Percentiles rank a stretch among this genome's conserved stretches.
These are phyloP conservation scores for Pyrenula massariospora DNA, from an alignment of 495 filamentous ascomycete genomes.

Conservation along the genomic window DNA sequence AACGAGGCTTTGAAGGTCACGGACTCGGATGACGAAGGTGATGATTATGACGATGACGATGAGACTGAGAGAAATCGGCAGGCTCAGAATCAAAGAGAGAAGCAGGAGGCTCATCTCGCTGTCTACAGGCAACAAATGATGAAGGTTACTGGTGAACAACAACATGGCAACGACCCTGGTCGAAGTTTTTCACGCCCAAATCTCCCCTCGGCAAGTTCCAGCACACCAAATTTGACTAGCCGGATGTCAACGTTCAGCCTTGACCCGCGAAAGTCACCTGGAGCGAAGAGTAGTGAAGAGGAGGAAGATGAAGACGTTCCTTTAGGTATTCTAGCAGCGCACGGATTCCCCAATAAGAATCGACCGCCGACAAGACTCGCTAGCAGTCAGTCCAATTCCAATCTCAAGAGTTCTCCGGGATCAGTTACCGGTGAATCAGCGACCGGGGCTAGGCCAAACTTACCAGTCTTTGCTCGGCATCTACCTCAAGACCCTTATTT, in stretches of 20 bases:
- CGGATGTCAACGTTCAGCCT: slow-evolving; percentile 19
- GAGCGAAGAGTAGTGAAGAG: slow-evolving; percentile 39
- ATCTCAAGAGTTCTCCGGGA: slow-evolving; percentile 30
- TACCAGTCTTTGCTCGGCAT: slow-evolving; percentile 79
- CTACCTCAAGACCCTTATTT: slow-evolving; percentile 84
- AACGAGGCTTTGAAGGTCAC: slow-evolving; percentile 12
- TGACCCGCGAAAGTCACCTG: slow-evolving; percentile 21
- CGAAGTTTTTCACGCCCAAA: slow-evolving; percentile 23
- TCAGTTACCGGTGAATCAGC: slow-evolving; percentile 31
- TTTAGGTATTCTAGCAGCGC: slow-evolving; percentile 75
- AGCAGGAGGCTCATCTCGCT: slow-evolving; percentile 83
- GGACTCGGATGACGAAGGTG: slow-evolving; percentile 33
- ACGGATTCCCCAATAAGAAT: slow-evolving; percentile 82
- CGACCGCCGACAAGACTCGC: slow-evolving; percentile 64
- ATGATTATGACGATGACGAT: slow-evolving; percentile 65
- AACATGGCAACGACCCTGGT: slow-evolving; percentile 24
- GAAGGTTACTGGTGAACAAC: slow-evolving; percentile 76
- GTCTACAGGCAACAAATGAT: slow-evolving; percentile 95
- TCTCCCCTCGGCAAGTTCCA: slow-evolving; percentile 28
- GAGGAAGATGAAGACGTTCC: slow-evolving; percentile 85
- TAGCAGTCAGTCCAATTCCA: slow-evolving; percentile 48
- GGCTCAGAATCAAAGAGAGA: slow-evolving; percentile 63
- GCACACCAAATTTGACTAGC: slow-evolving; percentile 29
- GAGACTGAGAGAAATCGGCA: slow-evolving; percentile 64
- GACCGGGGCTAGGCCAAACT: slow-evolving; percentile 26